phyloP scores from a whole-genome alignment of 768 basidiomycete species.

The Lentinula sp. region DNA sequence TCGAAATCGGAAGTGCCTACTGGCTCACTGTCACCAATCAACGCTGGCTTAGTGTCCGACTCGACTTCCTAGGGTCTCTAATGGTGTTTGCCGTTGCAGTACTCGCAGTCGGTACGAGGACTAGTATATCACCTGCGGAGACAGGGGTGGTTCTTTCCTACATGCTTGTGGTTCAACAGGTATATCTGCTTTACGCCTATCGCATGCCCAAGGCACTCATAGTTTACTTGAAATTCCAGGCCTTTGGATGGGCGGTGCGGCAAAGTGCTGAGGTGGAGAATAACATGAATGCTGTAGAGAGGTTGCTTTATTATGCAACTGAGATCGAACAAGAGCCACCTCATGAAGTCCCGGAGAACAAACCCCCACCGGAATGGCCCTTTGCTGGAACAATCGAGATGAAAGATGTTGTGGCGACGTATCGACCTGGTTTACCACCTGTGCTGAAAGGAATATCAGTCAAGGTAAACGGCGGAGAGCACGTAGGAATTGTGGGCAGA shows the following conservation, averaged over 20 bases:
- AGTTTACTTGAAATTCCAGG: no score
- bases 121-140: slow-evolving; percentile 31
- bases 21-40: slow-evolving; percentile 36
- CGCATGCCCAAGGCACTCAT: no score
- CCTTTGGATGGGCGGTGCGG: slow-evolving; percentile 29
- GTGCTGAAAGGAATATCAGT: slow-evolving; percentile 61
- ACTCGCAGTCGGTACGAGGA: slow-evolving; percentile 39
- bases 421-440: slow-evolving; percentile 57
- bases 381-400: slow-evolving; percentile 48
- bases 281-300: slow-evolving; percentile 71
- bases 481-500: slow-evolving; percentile 31
- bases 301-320: slow-evolving; percentile 61
- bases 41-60: slow-evolving; percentile 14
- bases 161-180: slow-evolving; percentile 16
- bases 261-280: not conserved
- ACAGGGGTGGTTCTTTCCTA: slow-evolving; percentile 53
- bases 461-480: slow-evolving; percentile 53
- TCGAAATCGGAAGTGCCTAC: slow-evolving; percentile 33
- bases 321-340: slow-evolving; percentile 43
- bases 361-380: slow-evolving; percentile 44
- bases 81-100: slow-evolving; percentile 43
- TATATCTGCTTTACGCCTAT: no score
- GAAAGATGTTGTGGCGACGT: slow-evolving; percentile 45
- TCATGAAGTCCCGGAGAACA: slow-evolving; percentile 22
- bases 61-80: slow-evolving; percentile 38